Conservation (phyloP, 2,329 filamentous ascomycete species). For the Helotiales sp. region DNA sequence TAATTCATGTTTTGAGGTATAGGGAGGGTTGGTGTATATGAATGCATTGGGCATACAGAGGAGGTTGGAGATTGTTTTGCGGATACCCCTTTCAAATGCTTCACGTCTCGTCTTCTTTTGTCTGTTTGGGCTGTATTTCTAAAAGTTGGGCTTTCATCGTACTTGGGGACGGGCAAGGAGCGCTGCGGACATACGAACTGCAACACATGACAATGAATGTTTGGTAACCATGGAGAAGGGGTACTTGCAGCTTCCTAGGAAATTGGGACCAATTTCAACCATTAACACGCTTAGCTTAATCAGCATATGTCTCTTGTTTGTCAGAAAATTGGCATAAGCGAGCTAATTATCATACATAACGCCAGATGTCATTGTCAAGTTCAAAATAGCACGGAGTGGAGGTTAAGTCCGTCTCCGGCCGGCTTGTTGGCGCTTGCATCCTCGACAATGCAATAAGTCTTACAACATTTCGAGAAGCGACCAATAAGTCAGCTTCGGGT, state of each 20-base stretch:
- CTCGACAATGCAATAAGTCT: neutral
- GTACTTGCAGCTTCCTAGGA: no score
- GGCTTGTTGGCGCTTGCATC: neutral
- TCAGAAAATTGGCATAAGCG: neutral
- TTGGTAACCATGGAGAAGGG: no score
- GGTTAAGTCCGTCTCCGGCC: neutral
- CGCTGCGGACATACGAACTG: neutral
- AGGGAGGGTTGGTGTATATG: neutral
- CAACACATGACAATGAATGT: neutral
- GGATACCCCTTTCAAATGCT: neutral
- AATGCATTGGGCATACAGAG: neutral
- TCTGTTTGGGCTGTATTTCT: neutral
- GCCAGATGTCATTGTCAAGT: no score
- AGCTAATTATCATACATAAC: neutral
- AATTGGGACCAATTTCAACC: no score
- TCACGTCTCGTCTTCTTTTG: neutral
- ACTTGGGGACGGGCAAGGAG: no score
- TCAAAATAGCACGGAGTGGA: neutral
- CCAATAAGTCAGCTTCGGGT: neutral
- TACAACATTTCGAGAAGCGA: neutral
- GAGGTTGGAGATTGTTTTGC: neutral
- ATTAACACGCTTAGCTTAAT: no score
- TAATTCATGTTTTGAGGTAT: neutral
- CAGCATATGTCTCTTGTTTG: neutral
- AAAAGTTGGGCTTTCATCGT: neutral